A percentile compares a stretch with the other conserved stretches of the same genome.
phyloP scores from a whole-genome alignment of 805 yeast species.

The Saccharomycopsis schoenii region DNA sequence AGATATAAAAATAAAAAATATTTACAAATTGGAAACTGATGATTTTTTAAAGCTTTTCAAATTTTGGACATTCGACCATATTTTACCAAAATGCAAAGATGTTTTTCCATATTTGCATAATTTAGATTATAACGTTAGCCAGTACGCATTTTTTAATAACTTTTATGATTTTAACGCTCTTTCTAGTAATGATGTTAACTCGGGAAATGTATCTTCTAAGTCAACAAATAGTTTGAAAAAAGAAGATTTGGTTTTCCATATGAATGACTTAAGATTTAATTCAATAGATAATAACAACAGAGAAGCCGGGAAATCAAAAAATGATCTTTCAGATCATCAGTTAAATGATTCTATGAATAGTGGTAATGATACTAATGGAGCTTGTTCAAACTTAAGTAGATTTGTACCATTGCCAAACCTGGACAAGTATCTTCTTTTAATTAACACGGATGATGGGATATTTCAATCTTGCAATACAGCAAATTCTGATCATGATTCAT shows the following conservation, averaged over 20 bases:
- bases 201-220: neutral
- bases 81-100: slow-evolving; percentile 11
- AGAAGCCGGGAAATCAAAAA: neutral
- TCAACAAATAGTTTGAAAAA: neutral
- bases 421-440: slow-evolving; percentile 17
- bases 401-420: slow-evolving; percentile 16
- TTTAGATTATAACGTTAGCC: slow-evolving; percentile 15
- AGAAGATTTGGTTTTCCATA: slow-evolving; percentile 6
- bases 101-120: slow-evolving; percentile 18
- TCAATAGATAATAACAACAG: neutral
- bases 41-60: slow-evolving; percentile 17
- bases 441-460: slow-evolving; percentile 12
- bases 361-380: neutral
- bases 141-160: slow-evolving; percentile 13
- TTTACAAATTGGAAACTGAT: slow-evolving; percentile 15
- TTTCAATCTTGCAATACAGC: neutral
- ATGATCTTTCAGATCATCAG: neutral
- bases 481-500: neutral
- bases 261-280: slow-evolving; percentile 7
- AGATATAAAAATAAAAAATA: slow-evolving; percentile 5
- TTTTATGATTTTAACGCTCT: neutral
- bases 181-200: neutral
- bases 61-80: slow-evolving; percentile 18
- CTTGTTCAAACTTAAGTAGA: slow-evolving; percentile 14
- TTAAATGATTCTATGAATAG: neutral